phyloP scores from a whole-genome alignment of 2,329 filamentous ascomycete species.

The Fusarium hainanense region DNA sequence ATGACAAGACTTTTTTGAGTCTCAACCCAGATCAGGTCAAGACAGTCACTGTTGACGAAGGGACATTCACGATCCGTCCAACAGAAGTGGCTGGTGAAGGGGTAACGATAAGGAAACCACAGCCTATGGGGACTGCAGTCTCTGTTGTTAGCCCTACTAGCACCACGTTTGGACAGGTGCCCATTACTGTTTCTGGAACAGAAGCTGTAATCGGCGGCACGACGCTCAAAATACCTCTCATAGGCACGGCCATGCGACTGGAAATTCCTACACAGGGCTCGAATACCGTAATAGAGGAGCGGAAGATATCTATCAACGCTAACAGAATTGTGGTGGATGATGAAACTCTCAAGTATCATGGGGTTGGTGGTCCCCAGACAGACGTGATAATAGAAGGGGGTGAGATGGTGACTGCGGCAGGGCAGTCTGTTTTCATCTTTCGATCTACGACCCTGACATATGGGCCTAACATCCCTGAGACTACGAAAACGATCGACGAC shows the following conservation, averaged over 20 bases:
- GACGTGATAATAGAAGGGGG: constrained; percentile 62
- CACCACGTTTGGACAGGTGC: constrained; percentile 53
- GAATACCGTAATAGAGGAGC: constrained; percentile 50
- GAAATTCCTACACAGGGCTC: constrained; percentile 52
- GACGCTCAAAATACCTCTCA: constrained; percentile 55
- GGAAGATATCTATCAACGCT: constrained; percentile 51
- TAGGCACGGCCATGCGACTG: constrained; percentile 53
- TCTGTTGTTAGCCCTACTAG: constrained; percentile 52
- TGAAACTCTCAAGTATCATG: constrained; percentile 53
- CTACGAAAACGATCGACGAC: constrained; percentile 58
- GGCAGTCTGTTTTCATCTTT: constrained; percentile 55
- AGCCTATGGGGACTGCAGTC: constrained; percentile 46
- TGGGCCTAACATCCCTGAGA: constrained; percentile 49
- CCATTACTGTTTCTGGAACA: constrained; percentile 56
- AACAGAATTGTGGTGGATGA: constrained; percentile 52
- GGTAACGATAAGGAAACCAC: constrained; percentile 57
- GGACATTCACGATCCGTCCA: constrained; percentile 62
- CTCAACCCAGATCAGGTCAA: constrained; percentile 53
- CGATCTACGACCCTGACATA: constrained; percentile 60
- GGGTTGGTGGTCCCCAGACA: constrained; percentile 50
- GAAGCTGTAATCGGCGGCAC: constrained; percentile 57
- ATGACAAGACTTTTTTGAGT: constrained; percentile 57
- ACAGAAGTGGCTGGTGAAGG: constrained; percentile 59
- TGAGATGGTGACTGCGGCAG: constrained; percentile 58
- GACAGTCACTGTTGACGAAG: constrained; percentile 54